Evolutionary conservation across 2,329 filamentous ascomycete genomes (phyloP).

Genomic region (Sordariomycetes sp.): DNA sequence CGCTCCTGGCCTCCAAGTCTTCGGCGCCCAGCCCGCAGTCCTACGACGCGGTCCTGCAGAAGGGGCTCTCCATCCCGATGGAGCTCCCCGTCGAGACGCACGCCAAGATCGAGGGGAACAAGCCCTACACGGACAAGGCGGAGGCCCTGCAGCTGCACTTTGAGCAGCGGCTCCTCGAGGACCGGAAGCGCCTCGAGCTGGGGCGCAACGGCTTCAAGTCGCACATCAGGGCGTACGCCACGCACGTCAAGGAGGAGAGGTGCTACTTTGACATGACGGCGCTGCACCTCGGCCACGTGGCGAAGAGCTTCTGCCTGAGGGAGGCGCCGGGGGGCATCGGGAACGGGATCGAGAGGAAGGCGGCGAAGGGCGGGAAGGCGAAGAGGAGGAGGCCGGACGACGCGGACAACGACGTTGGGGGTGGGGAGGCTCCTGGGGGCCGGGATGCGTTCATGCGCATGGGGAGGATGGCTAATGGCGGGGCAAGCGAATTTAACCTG

Average conservation of each 20-base stretch:
- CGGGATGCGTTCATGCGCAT: conserved; percentile 45
- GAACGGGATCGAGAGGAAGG: conserved; percentile 37
- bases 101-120: conserved; percentile 26
- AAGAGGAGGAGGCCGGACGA: conserved; percentile 3
- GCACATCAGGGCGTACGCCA: conserved; percentile 89
- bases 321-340: conserved; percentile 82
- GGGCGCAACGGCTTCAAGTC: conserved; percentile 81
- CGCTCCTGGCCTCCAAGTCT: conserved; percentile 46
- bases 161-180: conserved; percentile 48
- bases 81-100: conserved; percentile 64
- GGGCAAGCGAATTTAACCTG: conserved; percentile 58
- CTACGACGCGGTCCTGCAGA: conserved; percentile 48
- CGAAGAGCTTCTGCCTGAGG: conserved; percentile 84
- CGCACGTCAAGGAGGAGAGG: conserved; percentile 78
- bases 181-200: conserved; percentile 62
- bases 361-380: conserved; percentile 22
- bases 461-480: conserved; percentile 54
- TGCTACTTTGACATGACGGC: conserved; percentile 84
- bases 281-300: conserved; percentile 83
- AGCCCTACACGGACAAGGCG: conserved; percentile 37
- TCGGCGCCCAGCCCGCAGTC: conserved; percentile 35
- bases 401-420: conserved; percentile 23
- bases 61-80: conserved; percentile 51
- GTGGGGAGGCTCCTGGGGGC: conserved; percentile 24
- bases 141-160: conserved; percentile 49